Evolutionary conservation across 108 stramenopile species (phyloP), one percentile per base, ranked within the genome.

Genomic region (Epithemia pelagica): DNA sequence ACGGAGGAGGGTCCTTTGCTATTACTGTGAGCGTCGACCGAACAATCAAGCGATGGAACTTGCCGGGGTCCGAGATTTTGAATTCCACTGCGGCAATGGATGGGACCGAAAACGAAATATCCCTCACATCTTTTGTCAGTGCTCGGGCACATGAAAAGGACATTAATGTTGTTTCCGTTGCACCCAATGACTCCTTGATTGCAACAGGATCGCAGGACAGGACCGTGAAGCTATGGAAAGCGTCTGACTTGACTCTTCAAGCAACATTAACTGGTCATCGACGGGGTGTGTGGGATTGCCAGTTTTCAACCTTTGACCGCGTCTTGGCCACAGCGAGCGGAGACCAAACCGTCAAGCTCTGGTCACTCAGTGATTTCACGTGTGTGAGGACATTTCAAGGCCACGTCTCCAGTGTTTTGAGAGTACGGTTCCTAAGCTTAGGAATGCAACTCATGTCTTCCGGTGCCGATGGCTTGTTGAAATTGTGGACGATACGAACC

Each of bases 191-290:
- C 65, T 93, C 94, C 1, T 52, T 97, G 8, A 81, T 99, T 24
- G 98, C 96, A 54, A 95, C 95, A 46, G 98, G 96, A 28, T 94
- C 94, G 22, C 96, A 96, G 76, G 98, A 98, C 78, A 95, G 94
- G 59, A 87, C 87, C 24, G 84, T 95, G 2, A 96, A 96, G 62
- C 69, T 98, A 7, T 97, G 98, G 96, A 72, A 77, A 65, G 69
- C 91, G 10, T 76, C 77, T 0, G 96, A 95, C 61, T 74, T 97
- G 27, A 65, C 77, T 24, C 76, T 93, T 7, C 69, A 78, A 52
- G 95, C 85, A 28, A 91, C 92, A 7, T 68, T 99, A 52, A 94
- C 81, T 58, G 98, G 98, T 19, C 98, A 99, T 64, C 88, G 91
- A 64, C 73, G 97, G 37, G 98, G 97, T 59, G 92, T 99, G 21